These are phyloP conservation scores for Trametes sanguinea DNA, from an alignment of 768 basidiomycete species.

Conservation along the genomic window DNA sequence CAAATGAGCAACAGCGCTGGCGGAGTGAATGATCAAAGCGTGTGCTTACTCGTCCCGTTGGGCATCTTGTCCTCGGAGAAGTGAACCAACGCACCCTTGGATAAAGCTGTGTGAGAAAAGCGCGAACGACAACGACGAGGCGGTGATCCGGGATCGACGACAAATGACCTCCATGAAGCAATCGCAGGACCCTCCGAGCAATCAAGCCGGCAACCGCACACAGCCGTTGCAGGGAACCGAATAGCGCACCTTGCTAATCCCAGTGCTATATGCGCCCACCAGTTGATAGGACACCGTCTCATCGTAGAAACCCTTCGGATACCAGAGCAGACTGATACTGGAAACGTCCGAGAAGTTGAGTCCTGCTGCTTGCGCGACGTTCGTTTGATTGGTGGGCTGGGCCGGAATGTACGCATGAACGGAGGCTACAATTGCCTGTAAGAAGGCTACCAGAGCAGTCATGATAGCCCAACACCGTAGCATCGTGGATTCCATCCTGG, in stretches of 20 bases:
- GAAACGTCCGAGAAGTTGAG: constrained; percentile 60
- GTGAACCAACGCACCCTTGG: constrained; percentile 79
- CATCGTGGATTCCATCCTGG: neutral
- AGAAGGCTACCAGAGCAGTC: neutral
- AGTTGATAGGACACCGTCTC: constrained; percentile 60
- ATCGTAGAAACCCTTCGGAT: constrained; percentile 42
- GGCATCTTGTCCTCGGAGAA: constrained; percentile 66
- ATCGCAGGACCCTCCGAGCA: neutral
- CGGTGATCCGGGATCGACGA: neutral
- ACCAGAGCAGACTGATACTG: constrained; percentile 63
- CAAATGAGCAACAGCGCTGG: too few relatives aligned
- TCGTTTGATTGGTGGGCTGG: constrained; percentile 64
- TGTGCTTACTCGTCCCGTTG: constrained; percentile 47
- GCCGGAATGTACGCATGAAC: constrained; percentile 69
- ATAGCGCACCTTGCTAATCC: constrained; percentile 55
- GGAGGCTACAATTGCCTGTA: neutral
- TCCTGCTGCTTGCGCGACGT: constrained; percentile 41
- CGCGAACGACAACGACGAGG: neutral
- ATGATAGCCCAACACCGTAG: constrained; percentile 3
- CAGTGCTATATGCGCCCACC: constrained; percentile 48
- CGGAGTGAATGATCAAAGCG: neutral
- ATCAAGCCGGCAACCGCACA: neutral
- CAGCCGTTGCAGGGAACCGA: neutral
- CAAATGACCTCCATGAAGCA: neutral
- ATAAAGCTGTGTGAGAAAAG: neutral